Base-by-base conservation (phyloP, 306 rosid species). In the Arachis stenosperma region DNA sequence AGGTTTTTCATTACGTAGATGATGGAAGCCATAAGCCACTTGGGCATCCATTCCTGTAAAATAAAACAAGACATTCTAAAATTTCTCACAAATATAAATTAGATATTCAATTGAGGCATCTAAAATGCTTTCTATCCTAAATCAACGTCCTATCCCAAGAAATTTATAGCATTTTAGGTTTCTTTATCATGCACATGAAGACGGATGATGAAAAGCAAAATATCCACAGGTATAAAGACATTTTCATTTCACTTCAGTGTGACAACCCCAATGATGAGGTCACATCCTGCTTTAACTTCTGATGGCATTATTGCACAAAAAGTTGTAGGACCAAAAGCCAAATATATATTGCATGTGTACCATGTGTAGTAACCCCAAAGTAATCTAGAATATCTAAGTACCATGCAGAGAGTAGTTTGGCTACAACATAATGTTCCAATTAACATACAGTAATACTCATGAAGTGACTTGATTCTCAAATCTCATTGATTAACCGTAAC, bases 11-110 rank as follows among this genome's bases (percentile, higher is more conserved):
- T 95, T 82, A 36, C 99, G 96, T 65, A 95, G 78, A 86, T 85
- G 90, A 82, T 95, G 98, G 81, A 95, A 95, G 51, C 99, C 98
- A 82, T 95, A 90, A 69, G 99, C 97, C 78, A 95, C 97, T 80
- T 86, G 90, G 62, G 98, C 99, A 82, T 95, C 99, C 99, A 95
- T 95, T 85, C 99, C 99, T 91, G 85, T 65, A 81, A 79, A 67
- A 82, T 8, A 59, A 81, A 71, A 71, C 22, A 9, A 77, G 27
- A 72, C 64, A 60, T 36, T 73, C 46, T 36, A 33, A 60, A 73
- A 62, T 54, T 41, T 48, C 30, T 58, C 53, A 52, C 13, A 5
- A 63, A 56, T 55, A 72, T 37, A 37, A 54, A 81, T 60, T 11
- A 75, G 43, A 81, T 29, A 76, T 51, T 57, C 59, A 43, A 9